Evolutionary conservation across 164 flowering plant species (phyloP), one percentile per base, ranked within the genome.

Genomic region (Dillenia turbinata): DNA sequence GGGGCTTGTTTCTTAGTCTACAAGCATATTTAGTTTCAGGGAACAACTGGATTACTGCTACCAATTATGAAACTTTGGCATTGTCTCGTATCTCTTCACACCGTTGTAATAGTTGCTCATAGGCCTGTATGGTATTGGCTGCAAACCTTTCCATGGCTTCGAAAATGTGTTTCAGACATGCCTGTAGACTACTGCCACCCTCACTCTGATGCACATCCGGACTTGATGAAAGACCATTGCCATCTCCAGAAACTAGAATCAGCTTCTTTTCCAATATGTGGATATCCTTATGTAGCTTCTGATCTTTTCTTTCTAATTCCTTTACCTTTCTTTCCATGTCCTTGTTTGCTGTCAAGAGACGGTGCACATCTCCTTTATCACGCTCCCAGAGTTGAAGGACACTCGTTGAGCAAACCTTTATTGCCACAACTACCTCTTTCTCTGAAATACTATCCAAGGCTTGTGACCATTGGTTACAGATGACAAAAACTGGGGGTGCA

Each of bases 91-190:
- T 82, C 70, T 89, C 92, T 63, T 85, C 90, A 57, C 66, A 67
- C 8, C 96, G 89, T 63, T 72, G 80, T 64, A 79, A 64, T 26
- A 95, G 77, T 64, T 80, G 89, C 60, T 87, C 92, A 62, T 85
- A 95, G 22, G 69, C 94, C 71, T 78, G 81, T 66, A 73, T 52
- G 9, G 88, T 86, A 54, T 67, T 72, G 14, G 79, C 83, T 3
- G 83, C 63, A 60, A 84, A 91, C 77, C 68, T 83, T 69, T 86
- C 92, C 94, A 92, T 83, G 54, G 97, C 83, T 66, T 82, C 92
- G 71, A 95, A 90, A 47, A 87, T 77, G 44, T 71, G 80, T 51
- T 76, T 81, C 66, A 95, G 71, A 67, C 87, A 80, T 0, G 72
- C 74, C 64, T 86, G 96, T 12, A 89, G 59, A 63, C 83, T 83